Conservation (phyloP, 148 eudicot species). For the Diospyros lotus region DNA sequence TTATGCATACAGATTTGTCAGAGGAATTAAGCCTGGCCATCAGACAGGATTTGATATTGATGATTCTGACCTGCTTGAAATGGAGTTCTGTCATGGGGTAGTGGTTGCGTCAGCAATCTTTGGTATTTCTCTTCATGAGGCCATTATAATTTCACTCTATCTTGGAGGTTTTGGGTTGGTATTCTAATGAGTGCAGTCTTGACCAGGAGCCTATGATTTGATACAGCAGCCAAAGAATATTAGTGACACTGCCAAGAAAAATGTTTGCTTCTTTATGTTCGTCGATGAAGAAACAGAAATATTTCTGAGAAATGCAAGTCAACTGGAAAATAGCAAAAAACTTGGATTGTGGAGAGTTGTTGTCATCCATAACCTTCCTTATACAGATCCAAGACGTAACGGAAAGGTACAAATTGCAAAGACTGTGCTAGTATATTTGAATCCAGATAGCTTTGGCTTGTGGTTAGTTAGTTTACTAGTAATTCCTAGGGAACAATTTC, state of each 20-base stretch:
- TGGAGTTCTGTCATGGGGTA: slow-evolving; percentile 65
- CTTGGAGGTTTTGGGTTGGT: slow-evolving; percentile 7
- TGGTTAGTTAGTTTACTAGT: not conserved
- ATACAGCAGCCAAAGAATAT: slow-evolving; percentile 76
- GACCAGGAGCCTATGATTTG: slow-evolving; percentile 70
- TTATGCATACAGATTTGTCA: slow-evolving; percentile 48
- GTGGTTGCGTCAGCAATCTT: slow-evolving; percentile 86
- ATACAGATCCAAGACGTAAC: slow-evolving; percentile 78
- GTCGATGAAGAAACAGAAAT: slow-evolving; percentile 72
- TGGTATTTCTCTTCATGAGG: slow-evolving; percentile 34
- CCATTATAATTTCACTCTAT: not conserved
- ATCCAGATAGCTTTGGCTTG: slow-evolving; percentile 1
- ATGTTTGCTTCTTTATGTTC: slow-evolving; percentile 81
- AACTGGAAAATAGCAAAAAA: slow-evolving; percentile 44
- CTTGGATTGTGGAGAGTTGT: slow-evolving; percentile 77
- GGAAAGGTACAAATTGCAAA: slow-evolving; percentile 54
- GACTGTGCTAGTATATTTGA: not conserved
- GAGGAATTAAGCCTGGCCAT: slow-evolving; percentile 69
- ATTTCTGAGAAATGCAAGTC: slow-evolving; percentile 56
- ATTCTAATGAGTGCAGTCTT: slow-evolving; percentile 6
- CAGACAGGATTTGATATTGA: slow-evolving; percentile 82
- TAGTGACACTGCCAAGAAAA: slow-evolving; percentile 54
- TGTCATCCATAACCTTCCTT: slow-evolving; percentile 73
- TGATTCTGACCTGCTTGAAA: slow-evolving; percentile 64
- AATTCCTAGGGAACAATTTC: too few relatives aligned